These are phyloP conservation scores for Aspergillus sp. DNA, from an alignment of 2,329 filamentous ascomycete genomes.

Conservation along the genomic window DNA sequence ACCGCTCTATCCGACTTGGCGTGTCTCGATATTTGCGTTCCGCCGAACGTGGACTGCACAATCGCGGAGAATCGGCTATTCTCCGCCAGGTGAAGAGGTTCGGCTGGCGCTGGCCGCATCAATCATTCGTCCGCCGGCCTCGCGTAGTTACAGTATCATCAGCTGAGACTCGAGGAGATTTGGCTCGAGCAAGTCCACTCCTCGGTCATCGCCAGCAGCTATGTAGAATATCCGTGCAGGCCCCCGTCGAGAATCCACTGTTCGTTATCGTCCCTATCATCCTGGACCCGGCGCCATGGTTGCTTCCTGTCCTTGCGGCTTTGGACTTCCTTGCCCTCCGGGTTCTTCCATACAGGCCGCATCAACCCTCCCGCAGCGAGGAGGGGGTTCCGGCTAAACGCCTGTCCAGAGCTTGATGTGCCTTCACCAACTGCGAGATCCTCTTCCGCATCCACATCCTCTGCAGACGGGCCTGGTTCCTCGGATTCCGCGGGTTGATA, in stretches of 20 bases:
- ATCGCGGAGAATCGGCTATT: no score
- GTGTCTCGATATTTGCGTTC: no score
- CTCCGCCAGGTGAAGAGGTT: no score
- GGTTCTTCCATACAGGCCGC: constrained; percentile 36
- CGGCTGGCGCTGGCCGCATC: no score
- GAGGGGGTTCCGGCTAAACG: constrained; percentile 37
- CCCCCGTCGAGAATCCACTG: constrained; percentile 40
- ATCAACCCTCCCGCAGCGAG: constrained; percentile 35
- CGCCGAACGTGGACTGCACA: no score
- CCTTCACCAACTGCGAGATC: constrained; percentile 9
- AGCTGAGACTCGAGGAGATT: no score
- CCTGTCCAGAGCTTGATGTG: constrained; percentile 13
- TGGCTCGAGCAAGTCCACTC: no score
- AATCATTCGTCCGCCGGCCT: no score
- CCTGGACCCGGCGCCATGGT: constrained; percentile 39
- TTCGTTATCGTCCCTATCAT: constrained; percentile 40
- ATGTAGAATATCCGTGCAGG: constrained; percentile 23
- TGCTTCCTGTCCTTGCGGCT: constrained; percentile 26
- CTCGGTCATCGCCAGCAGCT: not conserved
- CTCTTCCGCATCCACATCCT: constrained; percentile 15
- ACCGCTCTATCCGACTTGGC: no score
- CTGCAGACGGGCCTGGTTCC: constrained; percentile 10
- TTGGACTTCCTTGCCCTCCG: constrained; percentile 17
- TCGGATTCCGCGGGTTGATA: constrained; percentile 27
- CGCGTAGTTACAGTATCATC: no score